A percentile compares a stretch with the other conserved stretches of the same genome.
These are phyloP conservation scores for Anthoceros angustus DNA, from an alignment of 225 moss, liverwort and hornwort species.

Conservation along the genomic window DNA sequence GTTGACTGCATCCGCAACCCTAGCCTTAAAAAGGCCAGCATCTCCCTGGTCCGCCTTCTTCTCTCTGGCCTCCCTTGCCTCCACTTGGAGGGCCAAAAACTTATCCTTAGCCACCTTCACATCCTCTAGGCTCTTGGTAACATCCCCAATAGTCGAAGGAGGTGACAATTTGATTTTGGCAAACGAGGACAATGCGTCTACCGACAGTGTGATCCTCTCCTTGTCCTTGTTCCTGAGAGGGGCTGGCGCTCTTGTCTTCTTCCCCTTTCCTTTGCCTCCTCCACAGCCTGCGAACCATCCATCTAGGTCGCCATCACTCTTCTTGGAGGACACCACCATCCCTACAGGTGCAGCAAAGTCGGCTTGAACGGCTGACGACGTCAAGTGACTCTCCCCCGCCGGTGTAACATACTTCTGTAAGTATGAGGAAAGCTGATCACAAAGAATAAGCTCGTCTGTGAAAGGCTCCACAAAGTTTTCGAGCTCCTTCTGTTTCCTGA, in stretches of 20 bases:
- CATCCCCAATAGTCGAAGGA: constrained; percentile 67
- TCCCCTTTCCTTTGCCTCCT: constrained; percentile 51
- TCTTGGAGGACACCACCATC: constrained; percentile 69
- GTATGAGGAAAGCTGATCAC: constrained; percentile 74
- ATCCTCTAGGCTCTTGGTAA: constrained; percentile 53
- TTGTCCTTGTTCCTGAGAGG: constrained; percentile 54
- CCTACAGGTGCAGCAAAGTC: constrained; percentile 76
- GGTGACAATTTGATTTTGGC: constrained; percentile 63
- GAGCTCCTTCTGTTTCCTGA: constrained; percentile 66
- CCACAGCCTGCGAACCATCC: constrained; percentile 60
- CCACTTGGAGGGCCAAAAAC: constrained; percentile 51
- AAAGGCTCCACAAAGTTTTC: constrained; percentile 89
- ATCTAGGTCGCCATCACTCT: constrained; percentile 63
- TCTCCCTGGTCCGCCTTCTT: not conserved
- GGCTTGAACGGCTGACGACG: constrained; percentile 29
- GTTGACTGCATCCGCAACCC: not conserved
- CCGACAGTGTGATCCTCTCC: constrained; percentile 56
- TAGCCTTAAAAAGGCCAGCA: not conserved
- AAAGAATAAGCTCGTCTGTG: constrained; percentile 79
- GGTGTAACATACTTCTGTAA: constrained; percentile 55
- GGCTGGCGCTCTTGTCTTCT: constrained; percentile 41
- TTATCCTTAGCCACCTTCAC: constrained; percentile 54
- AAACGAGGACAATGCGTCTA: constrained; percentile 66
- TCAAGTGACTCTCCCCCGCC: constrained; percentile 26
- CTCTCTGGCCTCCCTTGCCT: constrained; percentile 49